phyloP scores from a whole-genome alignment of 495 filamentous ascomycete genomes.

The Penicillium canescens region DNA sequence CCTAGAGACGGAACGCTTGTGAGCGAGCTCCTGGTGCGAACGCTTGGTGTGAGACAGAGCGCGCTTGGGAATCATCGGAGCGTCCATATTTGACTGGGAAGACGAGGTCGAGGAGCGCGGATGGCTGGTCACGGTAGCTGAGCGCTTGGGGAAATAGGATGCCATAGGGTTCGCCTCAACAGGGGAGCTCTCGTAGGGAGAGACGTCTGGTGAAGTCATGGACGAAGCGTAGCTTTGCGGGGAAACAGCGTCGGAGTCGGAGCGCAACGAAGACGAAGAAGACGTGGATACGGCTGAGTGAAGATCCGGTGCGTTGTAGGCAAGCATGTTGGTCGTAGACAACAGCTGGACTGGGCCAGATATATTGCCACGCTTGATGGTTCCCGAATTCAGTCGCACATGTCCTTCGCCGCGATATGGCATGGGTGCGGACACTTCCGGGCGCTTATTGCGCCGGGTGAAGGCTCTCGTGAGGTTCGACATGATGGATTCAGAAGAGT shows the following conservation, averaged over 20 bases:
- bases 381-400: conserved; percentile 46
- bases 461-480: conserved; percentile 64
- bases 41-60: conserved; percentile 84
- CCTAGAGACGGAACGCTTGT: conserved; percentile 63
- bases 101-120: conserved; percentile 45
- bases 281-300: conserved; percentile 57
- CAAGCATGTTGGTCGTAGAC: conserved; percentile 94
- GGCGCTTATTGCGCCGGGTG: conserved; percentile 57
- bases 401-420: conserved; percentile 48
- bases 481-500: conserved; percentile 27
- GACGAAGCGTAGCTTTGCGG: conserved; percentile 58
- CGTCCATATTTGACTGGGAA: conserved; percentile 44
- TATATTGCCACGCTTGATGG: conserved; percentile 66
- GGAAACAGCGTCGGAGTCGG: conserved; percentile 56
- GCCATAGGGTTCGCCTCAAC: conserved; percentile 74
- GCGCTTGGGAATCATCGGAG: conserved; percentile 70
- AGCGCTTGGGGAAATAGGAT: conserved; percentile 68
- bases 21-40: conserved; percentile 64
- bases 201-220: conserved; percentile 70
- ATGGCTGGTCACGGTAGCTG: conserved; percentile 42
- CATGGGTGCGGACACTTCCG: conserved; percentile 49
- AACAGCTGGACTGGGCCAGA: conserved; percentile 83
- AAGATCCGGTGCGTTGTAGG: conserved; percentile 87
- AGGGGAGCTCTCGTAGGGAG: conserved; percentile 61
- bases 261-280: conserved; percentile 49